Conservation (phyloP, 129 eudicot species). For the Flaveria linearis region DNA sequence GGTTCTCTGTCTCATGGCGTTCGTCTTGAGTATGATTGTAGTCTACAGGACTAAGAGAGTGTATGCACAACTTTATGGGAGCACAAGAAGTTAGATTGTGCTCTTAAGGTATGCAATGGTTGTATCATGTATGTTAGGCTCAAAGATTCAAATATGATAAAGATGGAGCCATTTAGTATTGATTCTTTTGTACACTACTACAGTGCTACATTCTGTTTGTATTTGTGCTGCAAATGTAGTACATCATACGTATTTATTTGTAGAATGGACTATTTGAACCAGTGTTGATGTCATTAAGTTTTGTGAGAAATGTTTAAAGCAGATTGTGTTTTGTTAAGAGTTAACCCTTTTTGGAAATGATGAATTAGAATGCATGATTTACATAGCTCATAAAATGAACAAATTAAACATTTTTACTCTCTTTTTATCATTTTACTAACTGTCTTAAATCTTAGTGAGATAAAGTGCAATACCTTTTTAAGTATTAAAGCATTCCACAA, state of each 20-base stretch:
- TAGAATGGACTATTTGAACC: conserved; percentile 13
- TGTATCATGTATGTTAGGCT: conserved; percentile 11
- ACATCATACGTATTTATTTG: too few species aligned
- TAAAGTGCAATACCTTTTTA: too few species aligned
- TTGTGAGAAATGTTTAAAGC: too few species aligned
- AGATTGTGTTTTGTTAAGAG: too few species aligned
- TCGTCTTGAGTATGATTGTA: conserved; percentile 54
- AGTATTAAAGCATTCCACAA: too few species aligned
- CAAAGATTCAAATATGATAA: conserved; percentile 12
- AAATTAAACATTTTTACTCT: too few species aligned
- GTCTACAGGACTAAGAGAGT: conserved; percentile 71
- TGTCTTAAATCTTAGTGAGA: too few species aligned
- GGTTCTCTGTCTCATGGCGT: conserved; percentile 54
- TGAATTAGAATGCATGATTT: too few species aligned
- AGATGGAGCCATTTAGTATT: conserved; percentile 29
- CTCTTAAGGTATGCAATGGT: neutral
- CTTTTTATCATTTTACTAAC: too few species aligned
- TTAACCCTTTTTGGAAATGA: too few species aligned
- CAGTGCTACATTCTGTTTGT: conserved; percentile 1
- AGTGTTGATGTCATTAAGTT: neutral
- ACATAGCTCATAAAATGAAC: too few species aligned
- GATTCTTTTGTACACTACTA: conserved; percentile 31
- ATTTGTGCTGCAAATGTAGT: conserved; percentile 23
- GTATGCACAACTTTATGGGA: conserved; percentile 54
- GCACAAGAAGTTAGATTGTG: conserved; percentile 19